Percentiles rank a stretch among this genome's conserved stretches.
phyloP scores from a whole-genome alignment of 805 yeast genomes.

The Candida krabiensis region DNA sequence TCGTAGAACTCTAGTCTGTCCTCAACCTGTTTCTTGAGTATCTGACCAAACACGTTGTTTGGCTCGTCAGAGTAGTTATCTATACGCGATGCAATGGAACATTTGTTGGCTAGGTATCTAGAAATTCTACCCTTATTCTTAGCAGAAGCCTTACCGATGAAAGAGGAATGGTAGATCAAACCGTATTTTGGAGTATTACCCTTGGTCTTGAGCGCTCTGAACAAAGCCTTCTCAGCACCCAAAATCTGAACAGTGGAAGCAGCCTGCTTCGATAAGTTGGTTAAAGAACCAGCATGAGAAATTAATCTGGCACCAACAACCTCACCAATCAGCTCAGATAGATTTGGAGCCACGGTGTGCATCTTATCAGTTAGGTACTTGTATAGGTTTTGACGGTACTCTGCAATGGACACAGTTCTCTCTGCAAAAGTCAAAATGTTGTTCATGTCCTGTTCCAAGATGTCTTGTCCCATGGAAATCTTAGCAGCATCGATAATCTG shows the following conservation, averaged over 20 bases:
- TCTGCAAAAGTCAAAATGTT: slow-evolving; percentile 89
- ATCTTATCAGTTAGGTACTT: slow-evolving; percentile 91
- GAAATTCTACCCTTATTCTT: slow-evolving; percentile 99
- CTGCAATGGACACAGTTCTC: slow-evolving; percentile 88
- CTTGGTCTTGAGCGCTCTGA: slow-evolving; percentile 94
- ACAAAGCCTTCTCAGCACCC: slow-evolving; percentile 96
- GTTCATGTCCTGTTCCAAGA: slow-evolving; percentile 91
- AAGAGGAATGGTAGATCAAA: slow-evolving; percentile 90
- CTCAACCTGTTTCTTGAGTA: slow-evolving; percentile 95
- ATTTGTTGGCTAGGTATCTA: slow-evolving; percentile 96
- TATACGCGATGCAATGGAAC: slow-evolving; percentile 98
- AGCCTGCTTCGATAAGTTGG: slow-evolving; percentile 95
- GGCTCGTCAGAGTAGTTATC: slow-evolving; percentile 97
- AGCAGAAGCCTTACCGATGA: slow-evolving; percentile 89
- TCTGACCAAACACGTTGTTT: slow-evolving; percentile 82
- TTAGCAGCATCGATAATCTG: slow-evolving; percentile 91
- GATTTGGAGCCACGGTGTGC: slow-evolving; percentile 97
- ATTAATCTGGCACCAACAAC: slow-evolving; percentile 98
- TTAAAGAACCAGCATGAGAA: slow-evolving; percentile 97
- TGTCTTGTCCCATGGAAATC: slow-evolving; percentile 98
- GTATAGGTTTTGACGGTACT: slow-evolving; percentile 82
- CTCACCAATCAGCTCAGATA: slow-evolving; percentile 96
- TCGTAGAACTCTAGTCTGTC: slow-evolving; percentile 95
- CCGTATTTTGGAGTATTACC: slow-evolving; percentile 98
- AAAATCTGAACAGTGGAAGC: slow-evolving; percentile 98